phyloP scores from a whole-genome alignment of 2,329 filamentous ascomycete species.

The Penicillium sp. region DNA sequence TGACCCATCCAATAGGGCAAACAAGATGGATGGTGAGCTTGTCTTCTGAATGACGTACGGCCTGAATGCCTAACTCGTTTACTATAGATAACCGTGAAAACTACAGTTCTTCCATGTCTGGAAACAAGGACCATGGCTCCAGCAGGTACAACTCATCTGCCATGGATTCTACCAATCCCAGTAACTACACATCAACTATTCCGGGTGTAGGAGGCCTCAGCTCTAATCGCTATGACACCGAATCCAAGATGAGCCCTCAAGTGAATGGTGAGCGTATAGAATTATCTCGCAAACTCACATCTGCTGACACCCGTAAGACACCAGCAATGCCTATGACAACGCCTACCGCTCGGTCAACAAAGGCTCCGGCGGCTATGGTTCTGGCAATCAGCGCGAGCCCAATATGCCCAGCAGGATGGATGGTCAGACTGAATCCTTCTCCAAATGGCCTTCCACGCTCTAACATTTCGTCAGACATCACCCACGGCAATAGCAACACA shows the following conservation, averaged over 20 bases:
- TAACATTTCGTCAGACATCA: too few relatives aligned
- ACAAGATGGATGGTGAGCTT: constrained; percentile 13
- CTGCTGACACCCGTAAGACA: too few relatives aligned
- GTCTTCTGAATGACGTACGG: not conserved
- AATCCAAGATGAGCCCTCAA: too few relatives aligned
- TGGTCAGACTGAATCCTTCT: not conserved
- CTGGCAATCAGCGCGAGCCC: not conserved
- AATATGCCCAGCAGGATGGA: constrained; percentile 1
- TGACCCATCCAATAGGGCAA: constrained; percentile 27
- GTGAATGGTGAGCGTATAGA: too few relatives aligned
- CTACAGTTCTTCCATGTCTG: constrained; percentile 5
- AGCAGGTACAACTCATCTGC: constrained; percentile 4
- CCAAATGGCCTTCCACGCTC: too few relatives aligned
- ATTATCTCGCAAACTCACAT: too few relatives aligned
- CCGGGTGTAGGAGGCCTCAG: too few relatives aligned
- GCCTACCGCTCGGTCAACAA: not conserved
- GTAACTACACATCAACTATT: too few relatives aligned
- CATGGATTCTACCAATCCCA: constrained; percentile 2
- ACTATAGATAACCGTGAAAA: constrained; percentile 8
- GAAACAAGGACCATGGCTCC: constrained; percentile 1
- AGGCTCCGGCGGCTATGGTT: constrained; percentile 2
- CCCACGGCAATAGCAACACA: too few relatives aligned
- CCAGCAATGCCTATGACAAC: too few relatives aligned
- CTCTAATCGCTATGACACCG: not conserved
- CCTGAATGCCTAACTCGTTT: not conserved